Evolutionary conservation across 1,139 yeast genomes (phyloP).

Genomic region (Candida sanyaensis): DNA sequence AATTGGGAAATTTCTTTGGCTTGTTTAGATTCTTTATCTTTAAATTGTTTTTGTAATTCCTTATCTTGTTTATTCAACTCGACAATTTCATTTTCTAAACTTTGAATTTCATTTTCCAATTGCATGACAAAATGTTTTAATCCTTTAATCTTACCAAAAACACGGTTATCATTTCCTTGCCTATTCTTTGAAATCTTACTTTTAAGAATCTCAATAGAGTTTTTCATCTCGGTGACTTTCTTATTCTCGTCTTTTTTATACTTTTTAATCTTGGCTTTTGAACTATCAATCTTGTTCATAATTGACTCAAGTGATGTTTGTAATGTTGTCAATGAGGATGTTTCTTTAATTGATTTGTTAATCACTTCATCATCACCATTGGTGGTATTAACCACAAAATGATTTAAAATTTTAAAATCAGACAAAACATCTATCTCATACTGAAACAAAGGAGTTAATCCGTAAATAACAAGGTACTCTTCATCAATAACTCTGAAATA

Average conservation of each 20-base stretch:
- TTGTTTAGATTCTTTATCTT: slow-evolving; percentile 22
- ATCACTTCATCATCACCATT: slow-evolving; percentile 26
- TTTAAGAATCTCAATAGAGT: slow-evolving; percentile 59
- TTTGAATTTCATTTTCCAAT: slow-evolving; percentile 38
- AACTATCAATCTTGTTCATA: slow-evolving; percentile 52
- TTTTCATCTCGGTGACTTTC: slow-evolving; percentile 50
- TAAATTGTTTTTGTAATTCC: slow-evolving; percentile 20
- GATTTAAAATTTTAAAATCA: slow-evolving; percentile 27
- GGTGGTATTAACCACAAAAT: slow-evolving; percentile 33
- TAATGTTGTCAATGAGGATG: slow-evolving; percentile 58
- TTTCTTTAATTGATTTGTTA: slow-evolving; percentile 37
- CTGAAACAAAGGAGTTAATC: slow-evolving; percentile 67
- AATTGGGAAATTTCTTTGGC: slow-evolving; percentile 24
- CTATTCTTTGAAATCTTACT: slow-evolving; percentile 44
- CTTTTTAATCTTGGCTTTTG: slow-evolving; percentile 55
- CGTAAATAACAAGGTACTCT: slow-evolving; percentile 53
- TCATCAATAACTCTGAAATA: slow-evolving; percentile 49
- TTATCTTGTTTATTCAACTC: slow-evolving; percentile 19
- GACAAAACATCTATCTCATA: slow-evolving; percentile 61
- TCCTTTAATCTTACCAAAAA: slow-evolving; percentile 43
- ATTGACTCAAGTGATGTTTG: slow-evolving; percentile 66
- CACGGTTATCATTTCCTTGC: slow-evolving; percentile 30
- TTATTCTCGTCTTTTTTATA: slow-evolving; percentile 64
- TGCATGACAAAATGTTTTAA: slow-evolving; percentile 44
- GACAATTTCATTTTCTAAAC: slow-evolving; percentile 24